A percentile compares a stretch with the other conserved stretches of the same genome.
Conservation (phyloP, 2,329 filamentous ascomycete genomes). For the Coniochaeta prunicola region DNA sequence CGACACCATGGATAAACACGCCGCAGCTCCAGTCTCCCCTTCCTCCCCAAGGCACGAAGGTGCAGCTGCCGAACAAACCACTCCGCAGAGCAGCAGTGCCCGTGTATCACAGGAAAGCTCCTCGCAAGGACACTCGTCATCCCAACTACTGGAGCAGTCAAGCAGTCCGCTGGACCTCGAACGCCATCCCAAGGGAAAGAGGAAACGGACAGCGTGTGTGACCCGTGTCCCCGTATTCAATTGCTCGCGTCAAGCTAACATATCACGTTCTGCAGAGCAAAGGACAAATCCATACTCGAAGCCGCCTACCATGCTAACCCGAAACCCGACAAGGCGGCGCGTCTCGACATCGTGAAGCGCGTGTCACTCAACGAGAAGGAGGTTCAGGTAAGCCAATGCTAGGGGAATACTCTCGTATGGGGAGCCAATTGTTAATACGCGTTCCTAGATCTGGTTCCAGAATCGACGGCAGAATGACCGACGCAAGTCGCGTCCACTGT, state of each 20-base stretch:
- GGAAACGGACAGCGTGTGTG: slow-evolving; percentile 57
- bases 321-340: slow-evolving; percentile 86
- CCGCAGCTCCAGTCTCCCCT: not conserved
- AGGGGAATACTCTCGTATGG: slow-evolving; percentile 8
- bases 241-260: slow-evolving; percentile 10
- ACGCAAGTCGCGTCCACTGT: slow-evolving; percentile 77
- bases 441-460: slow-evolving; percentile 89
- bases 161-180: slow-evolving; percentile 12
- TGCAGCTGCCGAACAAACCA: not conserved
- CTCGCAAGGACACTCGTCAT: not conserved
- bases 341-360: slow-evolving; percentile 74
- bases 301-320: slow-evolving; percentile 76
- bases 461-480: slow-evolving; percentile 90
- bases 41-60: not conserved
- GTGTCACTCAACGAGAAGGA: slow-evolving; percentile 92
- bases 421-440: slow-evolving; percentile 11
- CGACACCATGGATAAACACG: not conserved
- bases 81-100: not conserved
- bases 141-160: not conserved
- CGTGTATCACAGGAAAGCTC: not conserved
- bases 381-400: slow-evolving; percentile 66
- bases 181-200: slow-evolving; percentile 51
- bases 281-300: slow-evolving; percentile 85
- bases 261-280: slow-evolving; percentile 49
- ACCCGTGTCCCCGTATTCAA: slow-evolving; percentile 2